Evolutionary conservation across 495 filamentous ascomycete species (phyloP).

Genomic region (Aspergillus baeticus): DNA sequence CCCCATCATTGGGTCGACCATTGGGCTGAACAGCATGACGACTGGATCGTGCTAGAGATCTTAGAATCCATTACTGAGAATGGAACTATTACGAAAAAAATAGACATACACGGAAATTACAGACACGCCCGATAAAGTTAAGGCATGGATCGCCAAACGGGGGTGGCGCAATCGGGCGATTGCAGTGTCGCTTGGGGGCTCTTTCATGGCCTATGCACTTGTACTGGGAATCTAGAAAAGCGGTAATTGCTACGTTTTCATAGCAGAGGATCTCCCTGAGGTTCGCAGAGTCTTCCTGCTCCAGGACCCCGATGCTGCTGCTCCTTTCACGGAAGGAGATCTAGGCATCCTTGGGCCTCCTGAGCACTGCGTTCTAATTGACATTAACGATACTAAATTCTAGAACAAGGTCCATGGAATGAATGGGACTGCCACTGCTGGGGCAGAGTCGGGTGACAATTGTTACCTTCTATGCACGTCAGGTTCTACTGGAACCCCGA

Average conservation of each 20-base stretch:
- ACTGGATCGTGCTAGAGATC: not conserved
- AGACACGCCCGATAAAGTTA: slow-evolving; percentile 2
- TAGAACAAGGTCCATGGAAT: not conserved
- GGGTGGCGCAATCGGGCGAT: not conserved
- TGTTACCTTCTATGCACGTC: slow-evolving; percentile 47
- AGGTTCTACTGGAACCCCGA: slow-evolving; percentile 46
- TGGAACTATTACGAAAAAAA: not conserved
- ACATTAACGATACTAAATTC: not conserved
- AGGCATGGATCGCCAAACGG: not conserved
- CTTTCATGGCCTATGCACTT: slow-evolving; percentile 19
- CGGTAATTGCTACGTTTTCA: slow-evolving; percentile 70
- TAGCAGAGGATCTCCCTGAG: slow-evolving; percentile 26
- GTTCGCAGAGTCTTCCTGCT: slow-evolving; percentile 21
- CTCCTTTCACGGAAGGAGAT: not conserved
- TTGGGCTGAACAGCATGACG: not conserved
- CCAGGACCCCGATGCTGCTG: not conserved
- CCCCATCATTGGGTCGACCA: not conserved
- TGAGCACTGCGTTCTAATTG: not conserved
- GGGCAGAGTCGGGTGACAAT: slow-evolving; percentile 8
- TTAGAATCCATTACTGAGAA: not conserved
- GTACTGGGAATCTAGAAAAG: slow-evolving; percentile 25
- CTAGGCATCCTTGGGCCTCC: not conserved
- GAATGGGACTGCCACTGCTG: not conserved
- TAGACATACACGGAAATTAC: slow-evolving; percentile 14
- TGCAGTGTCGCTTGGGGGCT: not conserved